Base-by-base conservation (phyloP, 345 rosid species). In the Geranium rotundifolium region DNA sequence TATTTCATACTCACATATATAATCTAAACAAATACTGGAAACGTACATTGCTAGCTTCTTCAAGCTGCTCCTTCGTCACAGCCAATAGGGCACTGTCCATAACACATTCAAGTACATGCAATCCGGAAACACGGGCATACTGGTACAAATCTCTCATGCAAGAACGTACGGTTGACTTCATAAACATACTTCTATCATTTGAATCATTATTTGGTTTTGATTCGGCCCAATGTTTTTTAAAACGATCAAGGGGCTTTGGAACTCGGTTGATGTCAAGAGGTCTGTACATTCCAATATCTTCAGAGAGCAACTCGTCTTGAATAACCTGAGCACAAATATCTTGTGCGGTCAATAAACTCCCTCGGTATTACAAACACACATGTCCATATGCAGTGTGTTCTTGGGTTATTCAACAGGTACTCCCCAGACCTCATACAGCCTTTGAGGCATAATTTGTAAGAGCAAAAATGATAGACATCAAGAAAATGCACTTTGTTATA, bases 1-100 rank as follows among this genome's bases (percentile, higher is more conserved):
- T 39, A 14, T 46, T 46, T 46, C 50, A 23, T 55, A 61, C 16
- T 55, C 56, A 19, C 63, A 46, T 57, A 64, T 63, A 59, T 59
- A 73, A 55, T 63, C 31, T 67, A 54, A 70, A 67, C 17, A 17
- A 57, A 69, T 65, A 71, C 54, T 19, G 66, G 60, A 69, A 66
- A 75, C 96, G 37, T 85, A 89, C 98, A 81, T 89, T 80, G 73
- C 79, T 76, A 79, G 93, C 97, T 71, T 85, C 95, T 81, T 84
- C 79, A 73, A 92, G 87, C 65, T 73, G 77, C 73, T 82, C 93
- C 79, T 68, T 79, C 84, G 76, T 84, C 61, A 92, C 68, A 62
- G 78, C 80, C 58, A 95, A 82, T 69, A 92, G 77, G 64, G 87
- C 76, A 49, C 83, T 73, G 71, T 83, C 83, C 91, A 92, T 85